These are phyloP conservation scores for Wallacemonas collosoma DNA, from an alignment of 208 protist genomes.

Conservation along the genomic window DNA sequence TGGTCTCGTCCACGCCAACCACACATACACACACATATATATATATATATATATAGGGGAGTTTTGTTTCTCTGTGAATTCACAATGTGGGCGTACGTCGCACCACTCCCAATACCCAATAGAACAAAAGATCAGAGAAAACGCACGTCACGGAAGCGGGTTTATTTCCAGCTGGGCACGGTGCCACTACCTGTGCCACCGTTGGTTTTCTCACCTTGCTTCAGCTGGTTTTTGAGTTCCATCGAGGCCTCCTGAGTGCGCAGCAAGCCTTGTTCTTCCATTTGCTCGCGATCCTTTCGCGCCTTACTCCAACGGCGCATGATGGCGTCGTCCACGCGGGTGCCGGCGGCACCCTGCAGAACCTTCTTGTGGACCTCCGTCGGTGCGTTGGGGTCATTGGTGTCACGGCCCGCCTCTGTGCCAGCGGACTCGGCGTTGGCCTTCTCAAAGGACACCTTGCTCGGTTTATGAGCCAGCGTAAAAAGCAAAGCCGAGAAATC, in stretches of 20 bases:
- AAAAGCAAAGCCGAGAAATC: slow-evolving; percentile 60
- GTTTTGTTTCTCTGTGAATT: too few relatives aligned
- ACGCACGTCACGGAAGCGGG: background rate
- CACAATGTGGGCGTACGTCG: too few relatives aligned
- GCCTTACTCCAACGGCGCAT: slow-evolving; percentile 53
- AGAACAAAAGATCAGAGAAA: background rate
- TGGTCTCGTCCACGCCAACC: too few relatives aligned
- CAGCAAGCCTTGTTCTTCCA: slow-evolving; percentile 51
- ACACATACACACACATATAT: too few relatives aligned
- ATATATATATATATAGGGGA: too few relatives aligned
- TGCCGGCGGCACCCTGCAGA: slow-evolving; percentile 26
- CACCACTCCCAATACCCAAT: background rate
- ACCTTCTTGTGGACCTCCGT: slow-evolving; percentile 59
- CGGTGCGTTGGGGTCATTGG: slow-evolving; percentile 22
- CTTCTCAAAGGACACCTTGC: slow-evolving; percentile 66
- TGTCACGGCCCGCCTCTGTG: slow-evolving; percentile 14
- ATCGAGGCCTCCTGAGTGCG: slow-evolving; percentile 25
- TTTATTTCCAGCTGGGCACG: slow-evolving; percentile 48
- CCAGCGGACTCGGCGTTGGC: slow-evolving; percentile 24
- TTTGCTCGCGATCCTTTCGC: slow-evolving; percentile 28
- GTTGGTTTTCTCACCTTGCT: slow-evolving; percentile 22
- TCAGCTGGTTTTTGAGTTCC: slow-evolving; percentile 32
- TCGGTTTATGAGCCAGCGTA: slow-evolving; percentile 76
- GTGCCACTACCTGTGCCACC: slow-evolving; percentile 34
- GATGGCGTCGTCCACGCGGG: slow-evolving; percentile 49